phyloP scores from a whole-genome alignment of 2,329 filamentous ascomycete genomes.

The Podosphaera leucotricha region DNA sequence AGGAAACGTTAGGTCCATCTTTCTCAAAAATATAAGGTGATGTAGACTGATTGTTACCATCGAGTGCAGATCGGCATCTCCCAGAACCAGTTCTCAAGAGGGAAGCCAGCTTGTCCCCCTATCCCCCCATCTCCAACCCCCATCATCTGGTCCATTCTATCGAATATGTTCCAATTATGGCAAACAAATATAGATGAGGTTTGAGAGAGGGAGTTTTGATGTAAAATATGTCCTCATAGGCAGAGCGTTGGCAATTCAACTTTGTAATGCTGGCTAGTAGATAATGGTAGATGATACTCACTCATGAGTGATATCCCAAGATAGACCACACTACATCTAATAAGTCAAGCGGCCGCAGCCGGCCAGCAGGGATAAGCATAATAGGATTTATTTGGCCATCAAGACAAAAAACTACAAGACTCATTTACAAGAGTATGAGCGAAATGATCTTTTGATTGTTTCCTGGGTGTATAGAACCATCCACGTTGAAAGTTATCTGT shows the following conservation, averaged over 20 bases:
- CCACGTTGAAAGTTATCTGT: too few species aligned
- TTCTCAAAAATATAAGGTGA: not conserved
- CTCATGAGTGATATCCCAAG: too few species aligned
- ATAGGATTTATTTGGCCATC: too few species aligned
- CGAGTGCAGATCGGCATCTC: constrained; percentile 93
- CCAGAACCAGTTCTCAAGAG: constrained; percentile 94
- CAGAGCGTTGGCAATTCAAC: not conserved
- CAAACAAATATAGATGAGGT: not conserved
- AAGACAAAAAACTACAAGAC: too few species aligned
- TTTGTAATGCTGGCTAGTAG: too few species aligned
- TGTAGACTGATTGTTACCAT: constrained; percentile 23
- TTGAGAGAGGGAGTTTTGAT: not conserved
- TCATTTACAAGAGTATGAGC: too few species aligned
- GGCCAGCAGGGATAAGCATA: too few species aligned
- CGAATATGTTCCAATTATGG: not conserved
- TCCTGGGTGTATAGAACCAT: too few species aligned
- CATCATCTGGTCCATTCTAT: constrained; percentile 17
- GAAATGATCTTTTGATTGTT: too few species aligned
- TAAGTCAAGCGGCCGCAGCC: too few species aligned
- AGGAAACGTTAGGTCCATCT: not conserved
- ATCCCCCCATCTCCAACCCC: constrained; percentile 14
- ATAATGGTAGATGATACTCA: too few species aligned
- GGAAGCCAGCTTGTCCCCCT: constrained; percentile 38
- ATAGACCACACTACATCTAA: too few species aligned
- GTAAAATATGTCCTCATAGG: not conserved